A percentile compares a stretch with the other conserved stretches of the same genome.
Evolutionary conservation across 2,329 filamentous ascomycete genomes (phyloP).

Genomic region (Calonectria naviculata): DNA sequence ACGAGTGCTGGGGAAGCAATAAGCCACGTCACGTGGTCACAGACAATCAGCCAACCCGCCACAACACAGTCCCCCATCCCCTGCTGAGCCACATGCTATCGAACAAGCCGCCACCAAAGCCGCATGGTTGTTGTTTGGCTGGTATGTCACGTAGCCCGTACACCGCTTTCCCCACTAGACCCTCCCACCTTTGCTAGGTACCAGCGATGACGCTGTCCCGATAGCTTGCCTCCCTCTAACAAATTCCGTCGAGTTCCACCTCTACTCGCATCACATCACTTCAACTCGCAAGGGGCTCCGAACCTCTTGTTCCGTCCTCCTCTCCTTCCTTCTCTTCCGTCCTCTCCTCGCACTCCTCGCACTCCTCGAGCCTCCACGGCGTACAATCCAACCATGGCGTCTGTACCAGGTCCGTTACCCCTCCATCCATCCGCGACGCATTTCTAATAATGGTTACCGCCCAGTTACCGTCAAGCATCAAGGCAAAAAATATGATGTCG

Average conservation of each 20-base stretch:
- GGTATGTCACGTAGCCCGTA: slow-evolving; percentile 4
- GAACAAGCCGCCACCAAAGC: slow-evolving; percentile 14
- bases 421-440: slow-evolving; percentile 20
- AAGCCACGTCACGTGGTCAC: slow-evolving; percentile 19
- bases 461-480: slow-evolving; percentile 93
- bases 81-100: background rate
- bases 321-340: background rate
- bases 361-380: slow-evolving; percentile 24
- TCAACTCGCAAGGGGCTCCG: slow-evolving; percentile 10
- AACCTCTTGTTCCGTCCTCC: slow-evolving; percentile 4
- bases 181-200: slow-evolving; percentile 42
- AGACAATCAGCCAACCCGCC: background rate
- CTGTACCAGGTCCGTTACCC: slow-evolving; percentile 62
- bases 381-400: slow-evolving; percentile 59
- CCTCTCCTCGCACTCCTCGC: background rate
- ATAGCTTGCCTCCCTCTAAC: slow-evolving; percentile 17
- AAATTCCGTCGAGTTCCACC: slow-evolving; percentile 10
- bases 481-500: slow-evolving; percentile 94
- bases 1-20: slow-evolving; percentile 22
- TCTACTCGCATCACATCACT: slow-evolving; percentile 14
- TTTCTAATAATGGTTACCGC: slow-evolving; percentile 27
- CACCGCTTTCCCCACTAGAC: slow-evolving; percentile 43
- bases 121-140: slow-evolving; percentile 13
- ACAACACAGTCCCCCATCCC: background rate
- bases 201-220: slow-evolving; percentile 45